Evolutionary conservation across 23 red algal species (phyloP), one percentile per base, ranked within the genome.

Genomic region (Chondrus crispus): DNA sequence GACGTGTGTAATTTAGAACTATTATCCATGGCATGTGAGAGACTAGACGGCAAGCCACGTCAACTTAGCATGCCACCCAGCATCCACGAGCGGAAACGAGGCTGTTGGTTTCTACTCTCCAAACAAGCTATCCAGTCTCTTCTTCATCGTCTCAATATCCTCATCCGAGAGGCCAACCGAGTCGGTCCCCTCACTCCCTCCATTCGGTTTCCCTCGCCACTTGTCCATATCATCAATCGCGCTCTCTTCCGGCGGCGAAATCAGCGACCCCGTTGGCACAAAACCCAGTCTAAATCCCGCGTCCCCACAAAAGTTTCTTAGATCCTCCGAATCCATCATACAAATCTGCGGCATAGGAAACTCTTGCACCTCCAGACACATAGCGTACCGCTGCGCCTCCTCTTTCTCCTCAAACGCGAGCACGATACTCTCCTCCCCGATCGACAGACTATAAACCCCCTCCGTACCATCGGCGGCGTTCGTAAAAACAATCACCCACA

Each of bases 401-500:
- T 91, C 73, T 45, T 87, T 38, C 35, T 88, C 82, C 82, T 98
- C 75, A 83, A 98, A 98, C 26, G 95, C 95, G 26, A 98, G 66
- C 4, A 98, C 91, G 53, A 98, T 82, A 46, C 94, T 93, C 41
- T 90, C 91, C 29, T 87, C 85, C 52, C 55, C 90, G 19, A 98
- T 50, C 26, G 50, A 55, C 5, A 98, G 45, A 58, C 82, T 90
- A 53, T 98, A 98, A 55, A 98, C 88, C 22, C 95, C 95, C 41
- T 93, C 87, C 1, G 84, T 77, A 2, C 37, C 52, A 37, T 68
- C 80, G 54, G 40, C 43, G 18, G 46, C 60, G 41, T 85, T 91
- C 29, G 84, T 81, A 41, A 98, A 98, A 73, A 98, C 45, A 16
- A 98, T 85, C 16, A 98, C 95, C 69, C 53, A 98, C 40, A 98